Conservation (phyloP, 73 alveolate genomes). For the Halteria grandinella region DNA sequence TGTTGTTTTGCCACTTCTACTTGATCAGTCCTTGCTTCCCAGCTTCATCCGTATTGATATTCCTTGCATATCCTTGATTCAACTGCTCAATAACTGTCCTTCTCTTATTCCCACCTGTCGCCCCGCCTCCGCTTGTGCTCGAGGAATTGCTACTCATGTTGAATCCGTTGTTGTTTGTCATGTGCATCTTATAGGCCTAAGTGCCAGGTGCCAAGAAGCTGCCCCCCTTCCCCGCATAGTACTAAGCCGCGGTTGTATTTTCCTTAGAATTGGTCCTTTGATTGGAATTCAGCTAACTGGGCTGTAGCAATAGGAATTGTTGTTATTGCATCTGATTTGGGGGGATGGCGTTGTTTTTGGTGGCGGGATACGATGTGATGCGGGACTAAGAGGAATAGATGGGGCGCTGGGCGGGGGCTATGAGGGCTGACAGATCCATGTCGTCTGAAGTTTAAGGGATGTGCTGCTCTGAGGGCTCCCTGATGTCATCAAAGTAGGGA, state of each 20-base stretch:
- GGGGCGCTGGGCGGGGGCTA: conserved; percentile 43
- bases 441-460: no score
- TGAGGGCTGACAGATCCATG: conserved; percentile 21
- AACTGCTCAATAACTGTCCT: conserved; percentile 1
- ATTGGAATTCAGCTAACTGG: conserved; percentile 7
- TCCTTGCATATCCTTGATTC: conserved; percentile 18
- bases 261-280: conserved; percentile 14
- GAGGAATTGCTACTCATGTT: conserved; percentile 29
- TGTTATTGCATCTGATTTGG: no score
- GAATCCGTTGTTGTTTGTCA: conserved; percentile 35
- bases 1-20: conserved; percentile 37
- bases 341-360: no score
- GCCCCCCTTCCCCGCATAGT: conserved; percentile 23
- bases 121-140: background rate
- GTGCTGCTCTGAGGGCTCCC: no score
- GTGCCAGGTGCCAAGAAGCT: background rate
- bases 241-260: background rate
- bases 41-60: background rate
- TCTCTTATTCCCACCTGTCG: conserved; percentile 1
- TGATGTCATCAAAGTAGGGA: conserved; percentile 82
- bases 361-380: conserved; percentile 14
- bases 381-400: conserved; percentile 43
- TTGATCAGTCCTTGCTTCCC: background rate
- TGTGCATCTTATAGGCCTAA: conserved; percentile 37
- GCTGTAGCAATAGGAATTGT: conserved; percentile 7